These are phyloP conservation scores for Corylus heterophylla DNA, from an alignment of 306 rosid species.

Conservation along the genomic window DNA sequence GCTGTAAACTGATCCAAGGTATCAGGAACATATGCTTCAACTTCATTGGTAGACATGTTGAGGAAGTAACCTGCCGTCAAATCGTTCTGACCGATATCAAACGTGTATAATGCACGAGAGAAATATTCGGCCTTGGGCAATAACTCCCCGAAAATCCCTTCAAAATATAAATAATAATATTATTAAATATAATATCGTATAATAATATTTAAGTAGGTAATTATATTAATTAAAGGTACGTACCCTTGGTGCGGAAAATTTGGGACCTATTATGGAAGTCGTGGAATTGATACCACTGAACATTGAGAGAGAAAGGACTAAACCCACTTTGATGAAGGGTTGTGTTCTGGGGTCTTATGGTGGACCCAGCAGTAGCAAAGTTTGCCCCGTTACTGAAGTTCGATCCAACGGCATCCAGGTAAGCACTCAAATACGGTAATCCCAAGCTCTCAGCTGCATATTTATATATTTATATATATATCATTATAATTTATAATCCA, in stretches of 20 bases:
- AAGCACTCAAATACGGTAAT: conserved; percentile 60
- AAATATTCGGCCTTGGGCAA: conserved; percentile 36
- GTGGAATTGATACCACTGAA: conserved; percentile 57
- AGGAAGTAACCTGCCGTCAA: conserved; percentile 46
- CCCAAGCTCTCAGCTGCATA: conserved; percentile 50
- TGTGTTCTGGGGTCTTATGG: conserved; percentile 62
- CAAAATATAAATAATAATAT: conserved; percentile 1
- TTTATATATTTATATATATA: background rate
- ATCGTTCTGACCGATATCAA: conserved; percentile 60
- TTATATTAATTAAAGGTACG: background rate
- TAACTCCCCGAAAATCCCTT: conserved; percentile 34
- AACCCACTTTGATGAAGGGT: conserved; percentile 64
- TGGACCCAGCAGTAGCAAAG: conserved; percentile 83
- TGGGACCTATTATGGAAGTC: conserved; percentile 57
- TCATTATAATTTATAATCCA: background rate
- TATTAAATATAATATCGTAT: too few species aligned
- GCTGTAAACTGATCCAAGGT: conserved; percentile 48
- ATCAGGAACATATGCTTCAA: conserved; percentile 45
- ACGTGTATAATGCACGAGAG: conserved; percentile 38
- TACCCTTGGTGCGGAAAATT: conserved; percentile 41
- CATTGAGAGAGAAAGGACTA: conserved; percentile 67
- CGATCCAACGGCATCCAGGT: conserved; percentile 69
- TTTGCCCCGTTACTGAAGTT: conserved; percentile 71
- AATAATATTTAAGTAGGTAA: too few species aligned
- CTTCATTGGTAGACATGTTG: conserved; percentile 44